Base-by-base conservation (phyloP, 768 basidiomycete genomes). In the Russula olivacea region DNA sequence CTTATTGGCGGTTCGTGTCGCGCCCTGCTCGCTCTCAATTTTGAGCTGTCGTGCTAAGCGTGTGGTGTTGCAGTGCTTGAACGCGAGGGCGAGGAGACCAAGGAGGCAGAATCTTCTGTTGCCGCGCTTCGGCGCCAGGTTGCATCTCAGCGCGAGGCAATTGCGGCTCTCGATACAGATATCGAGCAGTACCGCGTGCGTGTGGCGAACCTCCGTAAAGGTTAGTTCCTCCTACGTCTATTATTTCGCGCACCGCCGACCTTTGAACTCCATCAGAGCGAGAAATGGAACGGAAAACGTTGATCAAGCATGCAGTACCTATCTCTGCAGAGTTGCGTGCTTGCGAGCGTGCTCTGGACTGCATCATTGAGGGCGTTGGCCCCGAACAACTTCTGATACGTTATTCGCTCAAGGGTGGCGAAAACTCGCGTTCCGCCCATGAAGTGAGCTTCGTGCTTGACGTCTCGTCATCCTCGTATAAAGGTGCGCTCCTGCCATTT, bases 341-440 rank as follows among this genome's bases (percentile, higher is more conserved):
- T 15, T 81, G 81, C 66, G 85, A 90, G 75, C 76, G 77, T 8
- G 74, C 76, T 38, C 74, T 91, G 36, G 80, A 80, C 17, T 88
- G 85, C 71, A 73, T 78, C 17, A 80, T 94, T n/a, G 91, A 94
- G 72, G 91, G 91, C 43, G 81, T 94, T 47, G 84, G 85, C 68
- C 78, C 77, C 40, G 87, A 89, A 71, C 80, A 83, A 52, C 78
- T 94, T 21, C 79, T 93, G 51, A 76, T 94, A 59, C 84, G 86
- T 5, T 93, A 93, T 72, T 80, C 53, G 32, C 30, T 64, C 54
- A 64, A 51, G 23, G 49, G 19, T 12, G 54, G 21, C 11, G 48
- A 64, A 50, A 54, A 48, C 30, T 36, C 53, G 14, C 53, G 54
- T 36, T 56, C 58, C 14, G 36, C 8, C 12, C 67, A 36, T 14